phyloP scores from a whole-genome alignment of 257 asterid genomes.

The Nicotiana undulata region DNA sequence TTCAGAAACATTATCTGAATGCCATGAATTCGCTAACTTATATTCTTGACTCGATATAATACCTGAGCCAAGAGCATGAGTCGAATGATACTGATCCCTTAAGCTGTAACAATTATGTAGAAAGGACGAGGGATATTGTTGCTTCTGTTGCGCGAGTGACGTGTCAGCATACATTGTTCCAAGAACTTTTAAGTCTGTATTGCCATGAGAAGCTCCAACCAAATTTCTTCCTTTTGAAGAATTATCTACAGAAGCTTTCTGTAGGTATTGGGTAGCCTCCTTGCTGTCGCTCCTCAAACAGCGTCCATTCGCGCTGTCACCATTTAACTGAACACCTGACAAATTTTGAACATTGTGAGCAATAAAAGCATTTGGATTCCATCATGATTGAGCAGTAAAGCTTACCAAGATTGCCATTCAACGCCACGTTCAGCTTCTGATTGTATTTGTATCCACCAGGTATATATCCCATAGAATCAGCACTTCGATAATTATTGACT shows the following conservation, averaged over 20 bases:
- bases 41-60: slow-evolving; percentile 22
- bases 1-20: slow-evolving; percentile 36
- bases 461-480: slow-evolving; percentile 1
- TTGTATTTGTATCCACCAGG: neutral
- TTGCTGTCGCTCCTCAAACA: slow-evolving; percentile 34
- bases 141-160: slow-evolving; percentile 49
- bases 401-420: slow-evolving; percentile 7
- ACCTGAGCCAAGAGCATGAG: slow-evolving; percentile 20
- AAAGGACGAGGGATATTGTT: slow-evolving; percentile 37
- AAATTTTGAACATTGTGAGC: slow-evolving; percentile 4
- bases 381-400: neutral
- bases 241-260: slow-evolving; percentile 29
- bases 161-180: slow-evolving; percentile 68
- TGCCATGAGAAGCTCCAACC: slow-evolving; percentile 28
- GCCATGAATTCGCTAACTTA: slow-evolving; percentile 18
- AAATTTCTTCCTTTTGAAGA: slow-evolving; percentile 25
- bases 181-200: slow-evolving; percentile 41
- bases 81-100: slow-evolving; percentile 32
- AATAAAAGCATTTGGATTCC: neutral
- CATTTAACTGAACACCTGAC: slow-evolving; percentile 42
- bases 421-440: neutral
- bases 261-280: slow-evolving; percentile 33
- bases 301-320: slow-evolving; percentile 31
- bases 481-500: neutral
- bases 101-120: slow-evolving; percentile 25